These are phyloP conservation scores for Scutellaria barbata DNA, from an alignment of 257 asterid genomes.

Conservation along the genomic window DNA sequence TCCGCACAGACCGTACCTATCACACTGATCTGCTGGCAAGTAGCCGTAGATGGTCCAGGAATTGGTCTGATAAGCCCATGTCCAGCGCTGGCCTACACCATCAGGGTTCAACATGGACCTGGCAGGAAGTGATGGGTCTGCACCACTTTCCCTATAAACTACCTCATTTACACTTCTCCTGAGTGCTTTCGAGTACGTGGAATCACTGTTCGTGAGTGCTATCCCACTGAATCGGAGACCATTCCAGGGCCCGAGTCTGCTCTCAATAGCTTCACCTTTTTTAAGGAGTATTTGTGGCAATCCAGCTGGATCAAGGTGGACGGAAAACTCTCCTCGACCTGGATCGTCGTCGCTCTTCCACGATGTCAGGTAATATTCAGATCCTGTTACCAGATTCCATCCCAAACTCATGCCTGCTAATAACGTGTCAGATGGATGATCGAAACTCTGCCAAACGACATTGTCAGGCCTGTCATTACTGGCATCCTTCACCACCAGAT, in stretches of 20 bases:
- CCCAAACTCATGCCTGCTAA: no score
- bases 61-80: slow-evolving; percentile 32
- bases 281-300: no score
- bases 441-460: no score
- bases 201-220: not conserved
- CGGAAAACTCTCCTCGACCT: no score
- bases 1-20: not conserved
- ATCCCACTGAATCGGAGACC: slow-evolving; percentile 35
- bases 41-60: slow-evolving; percentile 34
- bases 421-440: no score
- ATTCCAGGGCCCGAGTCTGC: no score
- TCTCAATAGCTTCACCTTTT: no score
- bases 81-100: slow-evolving; percentile 32
- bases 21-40: slow-evolving; percentile 40
- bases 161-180: slow-evolving; percentile 13
- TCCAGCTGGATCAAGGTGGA: no score
- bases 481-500: not conserved
- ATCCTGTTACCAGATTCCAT: no score
- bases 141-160: not conserved
- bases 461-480: no score
- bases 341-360: no score
- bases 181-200: not conserved
- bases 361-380: no score
- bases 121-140: slow-evolving; percentile 20
- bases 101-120: slow-evolving; percentile 15